These are phyloP conservation scores for Strobilomyces echinocephalus DNA, from an alignment of 768 basidiomycete species.

Conservation along the genomic window DNA sequence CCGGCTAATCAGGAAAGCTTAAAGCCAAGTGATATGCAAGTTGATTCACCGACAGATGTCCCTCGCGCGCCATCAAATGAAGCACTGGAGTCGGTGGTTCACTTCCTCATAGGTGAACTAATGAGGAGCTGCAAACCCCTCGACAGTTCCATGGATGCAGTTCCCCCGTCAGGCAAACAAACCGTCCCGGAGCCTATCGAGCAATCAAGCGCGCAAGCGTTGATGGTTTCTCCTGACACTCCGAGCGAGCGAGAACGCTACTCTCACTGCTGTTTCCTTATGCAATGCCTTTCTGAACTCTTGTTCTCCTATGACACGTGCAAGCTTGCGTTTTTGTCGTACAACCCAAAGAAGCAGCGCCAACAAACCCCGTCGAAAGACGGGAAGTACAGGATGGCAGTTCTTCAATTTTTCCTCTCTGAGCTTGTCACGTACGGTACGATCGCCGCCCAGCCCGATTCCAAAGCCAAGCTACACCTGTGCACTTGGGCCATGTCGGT, in stretches of 20 bases:
- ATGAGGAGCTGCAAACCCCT: conserved; percentile 54
- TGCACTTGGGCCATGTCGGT: conserved; percentile 89
- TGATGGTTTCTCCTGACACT: conserved; percentile 10
- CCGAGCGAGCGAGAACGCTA: conserved; percentile 28
- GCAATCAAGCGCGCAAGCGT: conserved; percentile 14
- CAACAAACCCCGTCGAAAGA: conserved; percentile 63
- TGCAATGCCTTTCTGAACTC: conserved; percentile 89
- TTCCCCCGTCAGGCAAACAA: conserved; percentile 14
- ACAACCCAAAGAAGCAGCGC: conserved; percentile 57
- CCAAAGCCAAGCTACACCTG: conserved; percentile 53
- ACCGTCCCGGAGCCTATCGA: conserved; percentile 7
- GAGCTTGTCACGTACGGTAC: conserved; percentile 79
- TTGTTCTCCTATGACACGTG: conserved; percentile 89
- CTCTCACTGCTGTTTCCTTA: conserved; percentile 73
- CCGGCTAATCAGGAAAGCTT: conserved; percentile 8
- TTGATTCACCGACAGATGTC: conserved; percentile 38
- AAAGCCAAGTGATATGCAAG: conserved; percentile 51
- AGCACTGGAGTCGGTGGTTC: conserved; percentile 54
- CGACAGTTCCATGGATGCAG: conserved; percentile 26
- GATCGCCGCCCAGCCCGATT: conserved; percentile 57
- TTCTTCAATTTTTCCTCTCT: conserved; percentile 75
- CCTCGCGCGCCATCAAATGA: conserved; percentile 33
- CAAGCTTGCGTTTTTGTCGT: conserved; percentile 84
- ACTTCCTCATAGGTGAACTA: conserved; percentile 70
- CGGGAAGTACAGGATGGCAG: conserved; percentile 56